Evolutionary conservation across 495 filamentous ascomycete species (phyloP).

Genomic region (Usnea hakonensis): DNA sequence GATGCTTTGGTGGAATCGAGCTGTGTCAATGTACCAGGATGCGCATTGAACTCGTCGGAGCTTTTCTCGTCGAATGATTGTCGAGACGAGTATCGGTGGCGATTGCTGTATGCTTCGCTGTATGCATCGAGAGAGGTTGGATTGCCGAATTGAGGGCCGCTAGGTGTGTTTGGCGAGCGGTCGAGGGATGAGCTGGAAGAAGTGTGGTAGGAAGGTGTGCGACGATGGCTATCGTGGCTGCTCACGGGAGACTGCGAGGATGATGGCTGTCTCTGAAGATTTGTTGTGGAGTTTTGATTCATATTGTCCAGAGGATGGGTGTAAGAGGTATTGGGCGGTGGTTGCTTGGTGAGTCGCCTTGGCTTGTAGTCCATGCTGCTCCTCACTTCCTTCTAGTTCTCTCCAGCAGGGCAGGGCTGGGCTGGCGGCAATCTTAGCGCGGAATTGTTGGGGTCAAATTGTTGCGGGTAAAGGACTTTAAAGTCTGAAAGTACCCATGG

Average conservation of each 20-base stretch:
- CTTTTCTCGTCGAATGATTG: conserved; percentile 53
- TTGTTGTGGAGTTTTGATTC: conserved; percentile 40
- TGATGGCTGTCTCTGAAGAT: conserved; percentile 62
- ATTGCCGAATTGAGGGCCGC: conserved; percentile 28
- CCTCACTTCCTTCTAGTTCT: not conserved
- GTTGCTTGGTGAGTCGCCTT: conserved; percentile 23
- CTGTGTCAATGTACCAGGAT: conserved; percentile 61
- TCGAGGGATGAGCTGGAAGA: conserved; percentile 45
- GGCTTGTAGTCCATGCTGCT: conserved; percentile 9
- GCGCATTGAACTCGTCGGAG: conserved; percentile 64
- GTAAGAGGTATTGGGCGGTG: conserved; percentile 15
- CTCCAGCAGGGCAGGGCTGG: no score
- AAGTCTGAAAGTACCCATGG: not conserved
- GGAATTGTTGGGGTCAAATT: not conserved
- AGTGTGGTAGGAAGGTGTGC: conserved; percentile 44
- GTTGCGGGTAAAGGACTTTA: not conserved
- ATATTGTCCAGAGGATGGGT: conserved; percentile 3
- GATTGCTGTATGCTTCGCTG: conserved; percentile 34
- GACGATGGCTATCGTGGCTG: conserved; percentile 33
- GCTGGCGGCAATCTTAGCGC: not conserved
- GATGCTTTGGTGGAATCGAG: conserved; percentile 53
- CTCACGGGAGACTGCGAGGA: conserved; percentile 48
- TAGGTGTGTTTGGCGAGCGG: conserved; percentile 40
- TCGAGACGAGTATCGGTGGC: conserved; percentile 23
- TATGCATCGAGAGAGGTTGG: conserved; percentile 32